phyloP scores from a whole-genome alignment of 257 asterid genomes.

The Marsdenia floribunda region DNA sequence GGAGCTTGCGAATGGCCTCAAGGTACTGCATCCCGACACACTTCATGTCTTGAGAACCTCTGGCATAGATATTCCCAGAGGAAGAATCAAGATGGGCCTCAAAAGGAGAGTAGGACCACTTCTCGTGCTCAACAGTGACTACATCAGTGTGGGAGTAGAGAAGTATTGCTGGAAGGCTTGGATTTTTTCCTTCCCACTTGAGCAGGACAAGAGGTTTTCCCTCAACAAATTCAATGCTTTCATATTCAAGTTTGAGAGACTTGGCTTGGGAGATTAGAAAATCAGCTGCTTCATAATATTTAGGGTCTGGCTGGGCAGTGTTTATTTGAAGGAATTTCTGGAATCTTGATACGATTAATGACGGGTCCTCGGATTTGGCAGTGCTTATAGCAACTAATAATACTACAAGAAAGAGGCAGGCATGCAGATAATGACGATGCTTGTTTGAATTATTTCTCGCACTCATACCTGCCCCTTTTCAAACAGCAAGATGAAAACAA shows the following conservation, averaged over 20 bases:
- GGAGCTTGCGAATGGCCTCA: conserved; percentile 80
- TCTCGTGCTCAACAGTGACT: conserved; percentile 76
- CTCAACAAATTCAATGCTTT: conserved; percentile 49
- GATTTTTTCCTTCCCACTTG: conserved; percentile 71
- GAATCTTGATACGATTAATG: conserved; percentile 62
- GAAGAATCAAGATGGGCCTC: conserved; percentile 58
- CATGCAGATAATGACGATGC: neutral
- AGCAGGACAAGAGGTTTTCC: conserved; percentile 74
- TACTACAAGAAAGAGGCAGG: neutral
- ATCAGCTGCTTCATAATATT: conserved; percentile 57
- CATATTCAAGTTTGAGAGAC: conserved; percentile 54
- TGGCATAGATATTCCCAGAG: conserved; percentile 74
- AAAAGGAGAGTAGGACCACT: conserved; percentile 86
- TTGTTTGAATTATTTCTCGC: neutral
- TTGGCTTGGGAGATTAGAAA: conserved; percentile 65
- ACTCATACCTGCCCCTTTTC: conserved; percentile 4
- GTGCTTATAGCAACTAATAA: neutral
- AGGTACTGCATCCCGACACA: conserved; percentile 83
- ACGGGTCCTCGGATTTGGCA: conserved; percentile 23
- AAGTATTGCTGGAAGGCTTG: conserved; percentile 72
- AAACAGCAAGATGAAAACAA: neutral
- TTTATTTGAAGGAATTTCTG: conserved; percentile 74
- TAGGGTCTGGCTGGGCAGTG: conserved; percentile 84
- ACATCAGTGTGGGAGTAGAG: conserved; percentile 96
- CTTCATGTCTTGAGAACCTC: conserved; percentile 99